phyloP scores from a whole-genome alignment of 768 basidiomycete species.

The Kwoniella sp. region DNA sequence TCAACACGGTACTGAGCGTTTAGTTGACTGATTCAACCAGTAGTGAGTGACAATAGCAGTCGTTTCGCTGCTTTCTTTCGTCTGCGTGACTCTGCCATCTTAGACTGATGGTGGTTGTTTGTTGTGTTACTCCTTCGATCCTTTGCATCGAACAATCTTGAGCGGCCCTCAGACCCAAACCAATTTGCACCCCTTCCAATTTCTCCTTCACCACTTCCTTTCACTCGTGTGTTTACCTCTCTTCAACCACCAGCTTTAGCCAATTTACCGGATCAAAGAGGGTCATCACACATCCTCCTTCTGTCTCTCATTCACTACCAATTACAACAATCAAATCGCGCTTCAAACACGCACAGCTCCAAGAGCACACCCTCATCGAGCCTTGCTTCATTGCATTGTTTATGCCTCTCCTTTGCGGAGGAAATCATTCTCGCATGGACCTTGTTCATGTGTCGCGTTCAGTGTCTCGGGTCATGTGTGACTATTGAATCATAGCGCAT shows the following conservation, averaged over 20 bases:
- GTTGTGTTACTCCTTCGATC: neutral
- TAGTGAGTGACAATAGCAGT: constrained; percentile 12
- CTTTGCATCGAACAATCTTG: neutral
- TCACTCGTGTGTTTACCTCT: neutral
- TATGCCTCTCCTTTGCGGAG: neutral
- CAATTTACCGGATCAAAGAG: constrained; percentile 2
- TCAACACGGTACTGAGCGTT: neutral
- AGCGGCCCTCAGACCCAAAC: neutral
- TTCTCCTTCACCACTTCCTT: neutral
- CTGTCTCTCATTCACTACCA: neutral
- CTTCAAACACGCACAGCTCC: neutral
- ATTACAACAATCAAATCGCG: neutral
- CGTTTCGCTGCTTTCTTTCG: neutral
- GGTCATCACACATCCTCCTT: constrained; percentile 4
- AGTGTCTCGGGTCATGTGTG: constrained; percentile 2
- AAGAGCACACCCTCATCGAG: neutral
- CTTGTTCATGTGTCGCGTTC: constrained; percentile 1
- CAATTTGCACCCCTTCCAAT: constrained; percentile 11
- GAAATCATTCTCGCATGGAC: neutral
- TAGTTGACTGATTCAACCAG: neutral
- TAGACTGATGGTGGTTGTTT: neutral
- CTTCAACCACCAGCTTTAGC: neutral
- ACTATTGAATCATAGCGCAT: constrained; percentile 1
- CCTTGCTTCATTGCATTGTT: neutral
- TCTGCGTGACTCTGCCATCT: neutral